phyloP scores from a whole-genome alignment of 495 filamentous ascomycete genomes.

The Aspergillus homomorphus region DNA sequence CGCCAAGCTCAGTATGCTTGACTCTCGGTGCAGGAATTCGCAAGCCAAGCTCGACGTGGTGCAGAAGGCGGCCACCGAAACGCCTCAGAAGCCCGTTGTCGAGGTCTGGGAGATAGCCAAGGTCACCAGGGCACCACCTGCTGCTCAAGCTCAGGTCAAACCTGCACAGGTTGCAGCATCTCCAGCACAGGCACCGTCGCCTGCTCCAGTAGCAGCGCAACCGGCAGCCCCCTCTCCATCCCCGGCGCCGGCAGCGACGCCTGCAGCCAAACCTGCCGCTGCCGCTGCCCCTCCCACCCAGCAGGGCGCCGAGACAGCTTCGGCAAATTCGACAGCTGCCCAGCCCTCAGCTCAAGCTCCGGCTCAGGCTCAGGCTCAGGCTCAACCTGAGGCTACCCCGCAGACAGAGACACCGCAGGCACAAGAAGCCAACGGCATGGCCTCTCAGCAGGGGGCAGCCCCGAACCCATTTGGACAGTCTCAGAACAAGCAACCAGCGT shows the following conservation, averaged over 20 bases:
- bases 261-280: conserved; percentile 14
- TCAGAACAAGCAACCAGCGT: conserved; percentile 31
- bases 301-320: conserved; percentile 17
- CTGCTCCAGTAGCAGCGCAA: conserved; percentile 27
- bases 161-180: conserved; percentile 29
- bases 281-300: conserved; percentile 20
- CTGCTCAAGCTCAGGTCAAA: conserved; percentile 35
- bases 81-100: conserved; percentile 71
- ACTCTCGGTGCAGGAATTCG: conserved; percentile 61
- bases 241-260: conserved; percentile 11
- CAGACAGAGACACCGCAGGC: conserved; percentile 15
- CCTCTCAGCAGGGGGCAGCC: conserved; percentile 12
- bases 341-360: conserved; percentile 7
- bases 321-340: conserved; percentile 12
- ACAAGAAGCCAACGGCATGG: conserved; percentile 2
- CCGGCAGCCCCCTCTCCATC: conserved; percentile 18
- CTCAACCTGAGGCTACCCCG: conserved; percentile 10
- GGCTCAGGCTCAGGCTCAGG: conserved; percentile 11
- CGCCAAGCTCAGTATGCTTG: conserved; percentile 75
- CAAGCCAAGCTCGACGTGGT: conserved; percentile 75
- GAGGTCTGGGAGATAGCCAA: conserved; percentile 85
- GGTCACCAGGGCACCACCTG: conserved; percentile 57
- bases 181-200: conserved; percentile 28
- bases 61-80: conserved; percentile 75
- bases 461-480: conserved; percentile 32